A percentile compares a stretch with the other conserved stretches of the same genome.
Evolutionary conservation across 176 grass and related monocot species (phyloP).

Genomic region (Avena atlantica): DNA sequence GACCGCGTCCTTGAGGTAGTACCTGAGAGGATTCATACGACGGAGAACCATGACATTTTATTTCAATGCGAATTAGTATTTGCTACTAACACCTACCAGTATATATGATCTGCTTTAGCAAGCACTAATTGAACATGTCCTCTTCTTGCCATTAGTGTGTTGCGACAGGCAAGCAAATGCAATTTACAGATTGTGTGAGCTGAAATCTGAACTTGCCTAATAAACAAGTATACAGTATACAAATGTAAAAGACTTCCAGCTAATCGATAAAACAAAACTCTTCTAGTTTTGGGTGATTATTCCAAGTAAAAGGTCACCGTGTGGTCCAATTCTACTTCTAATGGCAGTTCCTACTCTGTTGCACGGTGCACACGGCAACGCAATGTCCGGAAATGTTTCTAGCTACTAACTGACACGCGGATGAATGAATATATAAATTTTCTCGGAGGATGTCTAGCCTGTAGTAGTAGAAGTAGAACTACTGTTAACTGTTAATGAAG

Average conservation of each 20-base stretch:
- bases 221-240: neutral
- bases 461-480: neutral
- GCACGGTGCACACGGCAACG: neutral
- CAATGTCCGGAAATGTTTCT: neutral
- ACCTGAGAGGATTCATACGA: constrained; percentile 45
- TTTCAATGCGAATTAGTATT: neutral
- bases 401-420: neutral
- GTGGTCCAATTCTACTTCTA: neutral
- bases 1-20: constrained; percentile 83
- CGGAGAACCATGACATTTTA: neutral
- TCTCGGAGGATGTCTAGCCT: neutral
- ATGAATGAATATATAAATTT: neutral
- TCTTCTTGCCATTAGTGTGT: neutral
- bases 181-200: neutral
- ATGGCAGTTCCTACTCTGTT: neutral
- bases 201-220: neutral
- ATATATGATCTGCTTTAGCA: neutral
- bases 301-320: neutral
- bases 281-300: neutral
- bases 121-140: neutral
- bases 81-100: neutral
- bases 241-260: neutral
- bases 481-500: neutral
- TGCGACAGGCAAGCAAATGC: neutral
- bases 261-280: neutral